Evolutionary conservation across 2,329 filamentous ascomycete genomes (phyloP), one percentile per base, ranked within the genome.

Genomic region (Fusarium oxysporum): DNA sequence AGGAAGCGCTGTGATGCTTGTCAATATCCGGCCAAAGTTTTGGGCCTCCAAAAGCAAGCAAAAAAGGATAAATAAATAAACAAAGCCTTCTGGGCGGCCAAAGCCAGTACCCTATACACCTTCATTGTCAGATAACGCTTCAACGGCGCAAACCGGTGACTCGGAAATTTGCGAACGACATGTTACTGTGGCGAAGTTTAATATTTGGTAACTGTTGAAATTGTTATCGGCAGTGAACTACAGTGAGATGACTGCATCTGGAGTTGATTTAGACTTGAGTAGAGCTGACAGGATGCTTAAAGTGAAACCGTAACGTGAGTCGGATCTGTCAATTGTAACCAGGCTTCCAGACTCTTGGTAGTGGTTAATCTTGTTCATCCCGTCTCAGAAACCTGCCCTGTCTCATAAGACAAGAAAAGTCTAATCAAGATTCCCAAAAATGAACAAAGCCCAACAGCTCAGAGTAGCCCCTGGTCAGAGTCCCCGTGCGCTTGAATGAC

Each of bases 381-480:
- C 68, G 53, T 71, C 69, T 71, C 45, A 48, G 44, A 56, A 56
- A 50, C 33, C 44, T 55, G 48, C 48, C 61, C 38, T 66, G 63
- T 47, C 66, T 62, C 19, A 33, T 56, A 57, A 43, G 28, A 61
- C 53, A 37, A 43, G 64, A 50, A 40, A 40, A 28, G 30, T 38
- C 23, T n/a, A 28, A 54, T 28, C 44, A 37, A 72, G 44, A 68
- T 71, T 68, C 54, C 47, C 47, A 50, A 41, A 65, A 68, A 59
- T 43, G 64, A 48, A 23, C 40, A 35, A 67, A 62, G 28, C n/a
- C 45, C 30, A 54, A 45, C 38, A 68, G n/a, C 16, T 54, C 64
- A 48, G 32, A 44, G 23, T 33, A 53, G 38, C 61, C 70, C 70
- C 62, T 60, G 53, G 50, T 32, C 64, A 48, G 6, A 38, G 28